These are phyloP conservation scores for Zygoascus meyerae DNA, from an alignment of 1,139 yeast species.

Conservation along the genomic window DNA sequence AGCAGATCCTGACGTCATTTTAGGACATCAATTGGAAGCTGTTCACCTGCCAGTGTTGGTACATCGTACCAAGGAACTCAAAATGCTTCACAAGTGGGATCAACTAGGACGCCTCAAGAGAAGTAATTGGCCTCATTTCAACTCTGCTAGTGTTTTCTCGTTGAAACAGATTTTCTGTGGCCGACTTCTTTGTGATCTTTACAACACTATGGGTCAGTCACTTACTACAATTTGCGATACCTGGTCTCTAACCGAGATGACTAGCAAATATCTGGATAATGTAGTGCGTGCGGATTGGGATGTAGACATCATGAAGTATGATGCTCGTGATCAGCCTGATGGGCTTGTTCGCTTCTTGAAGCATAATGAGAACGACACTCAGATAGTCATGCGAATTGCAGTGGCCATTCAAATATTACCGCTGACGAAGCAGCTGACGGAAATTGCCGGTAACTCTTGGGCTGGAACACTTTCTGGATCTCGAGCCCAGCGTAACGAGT, in stretches of 20 bases:
- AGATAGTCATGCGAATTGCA: slow-evolving; percentile 64
- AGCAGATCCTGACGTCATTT: slow-evolving; percentile 81
- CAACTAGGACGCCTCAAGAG: slow-evolving; percentile 78
- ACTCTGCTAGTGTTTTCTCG: slow-evolving; percentile 41
- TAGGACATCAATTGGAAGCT: slow-evolving; percentile 83
- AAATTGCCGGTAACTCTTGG: slow-evolving; percentile 97
- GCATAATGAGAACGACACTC: slow-evolving; percentile 66
- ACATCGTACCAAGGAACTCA: slow-evolving; percentile 70
- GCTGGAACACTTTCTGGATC: slow-evolving; percentile 91
- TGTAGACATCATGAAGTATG: slow-evolving; percentile 55
- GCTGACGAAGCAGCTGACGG: slow-evolving; percentile 84
- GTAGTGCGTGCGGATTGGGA: slow-evolving; percentile 64
- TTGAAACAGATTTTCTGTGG: slow-evolving; percentile 73
- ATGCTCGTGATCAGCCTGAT: slow-evolving; percentile 51
- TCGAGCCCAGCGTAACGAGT: slow-evolving; percentile 94
- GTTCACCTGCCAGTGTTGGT: slow-evolving; percentile 73
- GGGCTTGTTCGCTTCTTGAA: slow-evolving; percentile 63
- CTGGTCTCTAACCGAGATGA: slow-evolving; percentile 96
- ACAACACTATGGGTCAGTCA: slow-evolving; percentile 93
- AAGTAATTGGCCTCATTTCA: slow-evolving; percentile 62
- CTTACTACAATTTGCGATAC: slow-evolving; percentile 87
- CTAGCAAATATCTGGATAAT: slow-evolving; percentile 63
- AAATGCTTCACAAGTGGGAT: slow-evolving; percentile 45
- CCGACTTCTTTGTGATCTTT: slow-evolving; percentile 83
- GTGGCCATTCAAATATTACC: slow-evolving; percentile 80